Conservation (phyloP, 805 yeast genomes). For the Sugiyamaella valdiviana region DNA sequence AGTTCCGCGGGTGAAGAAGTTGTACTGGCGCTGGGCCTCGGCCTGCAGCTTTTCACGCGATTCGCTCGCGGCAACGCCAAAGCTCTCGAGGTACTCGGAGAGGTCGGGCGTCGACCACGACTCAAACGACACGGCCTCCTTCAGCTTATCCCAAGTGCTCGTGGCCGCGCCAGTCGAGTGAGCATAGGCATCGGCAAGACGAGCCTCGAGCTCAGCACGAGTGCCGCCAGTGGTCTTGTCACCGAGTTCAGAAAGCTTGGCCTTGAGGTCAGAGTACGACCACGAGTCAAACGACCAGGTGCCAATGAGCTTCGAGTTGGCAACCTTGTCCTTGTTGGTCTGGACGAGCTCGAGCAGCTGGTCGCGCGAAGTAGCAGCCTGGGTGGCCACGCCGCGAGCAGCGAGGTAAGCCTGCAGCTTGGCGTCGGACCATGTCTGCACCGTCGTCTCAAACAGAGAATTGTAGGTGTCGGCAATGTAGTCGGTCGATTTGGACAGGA, state of each 20-base stretch:
- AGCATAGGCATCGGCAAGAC: conserved; percentile 22
- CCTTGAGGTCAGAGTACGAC: conserved; percentile 43
- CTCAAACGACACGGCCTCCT: conserved; percentile 37
- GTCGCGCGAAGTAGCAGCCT: conserved; percentile 30
- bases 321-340: conserved; percentile 37
- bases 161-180: conserved; percentile 37
- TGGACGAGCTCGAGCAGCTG: conserved; percentile 40
- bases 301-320: conserved; percentile 41
- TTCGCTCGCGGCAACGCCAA: conserved; percentile 30
- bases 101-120: conserved; percentile 51
- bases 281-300: conserved; percentile 49
- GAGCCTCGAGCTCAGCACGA: conserved; percentile 41
- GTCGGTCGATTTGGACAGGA: conserved; percentile 20
- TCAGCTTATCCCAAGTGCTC: conserved; percentile 38
- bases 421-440: conserved; percentile 31
- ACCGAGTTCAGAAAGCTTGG: conserved; percentile 45
- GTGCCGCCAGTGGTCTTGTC: conserved; percentile 38
- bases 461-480: conserved; percentile 11
- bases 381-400: conserved; percentile 31
- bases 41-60: conserved; percentile 16
- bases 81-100: conserved; percentile 47
- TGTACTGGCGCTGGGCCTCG: conserved; percentile 21
- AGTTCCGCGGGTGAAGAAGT: conserved; percentile 14
- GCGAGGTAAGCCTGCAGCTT: conserved; percentile 31
- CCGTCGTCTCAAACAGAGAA: conserved; percentile 21